Evolutionary conservation across 768 basidiomycete species (phyloP).

Genomic region (Pleurotus ostreatus): DNA sequence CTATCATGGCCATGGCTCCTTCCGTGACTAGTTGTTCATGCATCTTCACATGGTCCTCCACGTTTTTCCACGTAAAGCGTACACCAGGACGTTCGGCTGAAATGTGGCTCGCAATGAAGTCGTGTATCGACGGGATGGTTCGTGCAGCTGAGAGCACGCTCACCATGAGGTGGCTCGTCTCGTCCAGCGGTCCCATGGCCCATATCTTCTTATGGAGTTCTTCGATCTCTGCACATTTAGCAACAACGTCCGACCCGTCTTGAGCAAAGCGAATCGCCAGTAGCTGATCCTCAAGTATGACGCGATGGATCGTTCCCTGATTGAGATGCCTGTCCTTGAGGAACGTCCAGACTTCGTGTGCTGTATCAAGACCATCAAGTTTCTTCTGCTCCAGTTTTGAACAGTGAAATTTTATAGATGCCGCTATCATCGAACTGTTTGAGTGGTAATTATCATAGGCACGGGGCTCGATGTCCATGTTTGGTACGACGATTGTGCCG

Average conservation of each 20-base stretch:
- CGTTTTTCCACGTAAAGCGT: neutral
- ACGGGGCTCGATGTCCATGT: neutral
- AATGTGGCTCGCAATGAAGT: neutral
- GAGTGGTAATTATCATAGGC: neutral
- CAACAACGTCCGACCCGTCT: constrained; percentile 1
- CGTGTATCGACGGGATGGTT: neutral
- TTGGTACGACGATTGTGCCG: neutral
- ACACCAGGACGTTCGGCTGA: neutral
- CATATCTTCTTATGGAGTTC: constrained; percentile 14
- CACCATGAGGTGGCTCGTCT: constrained; percentile 10
- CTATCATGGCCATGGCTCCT: neutral
- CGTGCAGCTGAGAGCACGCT: neutral
- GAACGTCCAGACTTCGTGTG: constrained; percentile 10
- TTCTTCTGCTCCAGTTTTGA: neutral
- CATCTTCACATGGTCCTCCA: neutral
- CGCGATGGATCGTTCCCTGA: constrained; percentile 13
- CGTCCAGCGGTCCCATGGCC: constrained; percentile 14
- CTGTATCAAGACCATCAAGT: neutral
- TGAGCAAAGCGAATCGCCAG: constrained; percentile 8
- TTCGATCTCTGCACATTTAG: neutral
- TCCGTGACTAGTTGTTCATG: neutral
- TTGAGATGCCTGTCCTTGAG: constrained; percentile 14
- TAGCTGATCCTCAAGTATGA: constrained; percentile 14
- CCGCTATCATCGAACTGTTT: neutral
- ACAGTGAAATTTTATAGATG: neutral